Evolutionary conservation across 164 flowering plant species (phyloP).

Genomic region (Nymphaea colorata): DNA sequence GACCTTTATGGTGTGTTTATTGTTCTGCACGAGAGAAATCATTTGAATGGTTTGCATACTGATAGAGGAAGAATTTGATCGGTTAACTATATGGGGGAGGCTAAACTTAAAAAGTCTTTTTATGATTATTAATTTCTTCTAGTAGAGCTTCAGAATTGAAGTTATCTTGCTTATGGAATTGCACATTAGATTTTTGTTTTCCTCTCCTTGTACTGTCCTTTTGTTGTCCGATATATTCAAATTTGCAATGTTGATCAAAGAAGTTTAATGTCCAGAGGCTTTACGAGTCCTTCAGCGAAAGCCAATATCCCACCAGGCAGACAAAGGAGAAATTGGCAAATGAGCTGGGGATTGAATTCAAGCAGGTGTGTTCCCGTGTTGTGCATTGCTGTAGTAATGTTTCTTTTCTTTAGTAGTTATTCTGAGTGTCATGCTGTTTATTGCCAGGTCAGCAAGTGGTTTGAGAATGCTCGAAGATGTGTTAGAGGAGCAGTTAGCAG

Average conservation of each 20-base stretch:
- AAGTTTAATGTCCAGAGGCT: slow-evolving; percentile 44
- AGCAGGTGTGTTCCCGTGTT: slow-evolving; percentile 31
- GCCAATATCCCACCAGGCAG: slow-evolving; percentile 53
- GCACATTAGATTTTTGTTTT: no score
- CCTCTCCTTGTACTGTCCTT: no score
- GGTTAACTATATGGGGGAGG: no score
- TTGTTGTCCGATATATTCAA: no score
- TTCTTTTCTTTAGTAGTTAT: not conserved
- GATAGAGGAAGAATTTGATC: no score
- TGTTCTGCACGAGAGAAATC: not conserved
- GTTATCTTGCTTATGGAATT: no score
- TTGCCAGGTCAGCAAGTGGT: slow-evolving; percentile 75
- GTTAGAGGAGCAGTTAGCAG: slow-evolving; percentile 1
- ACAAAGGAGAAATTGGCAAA: slow-evolving; percentile 45
- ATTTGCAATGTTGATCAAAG: no score
- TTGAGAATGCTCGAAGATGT: slow-evolving; percentile 73
- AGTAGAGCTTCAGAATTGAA: no score
- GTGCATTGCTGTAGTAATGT: not conserved
- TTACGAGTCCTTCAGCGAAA: slow-evolving; percentile 35
- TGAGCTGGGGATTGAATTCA: slow-evolving; percentile 45
- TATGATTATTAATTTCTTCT: no score
- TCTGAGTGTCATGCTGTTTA: not conserved
- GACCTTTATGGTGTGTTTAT: not conserved
- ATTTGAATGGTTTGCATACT: no score
- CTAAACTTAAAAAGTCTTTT: no score